Conservation (phyloP, 2,329 filamentous ascomycete species). For the Macrophomina pseudophaseolina region DNA sequence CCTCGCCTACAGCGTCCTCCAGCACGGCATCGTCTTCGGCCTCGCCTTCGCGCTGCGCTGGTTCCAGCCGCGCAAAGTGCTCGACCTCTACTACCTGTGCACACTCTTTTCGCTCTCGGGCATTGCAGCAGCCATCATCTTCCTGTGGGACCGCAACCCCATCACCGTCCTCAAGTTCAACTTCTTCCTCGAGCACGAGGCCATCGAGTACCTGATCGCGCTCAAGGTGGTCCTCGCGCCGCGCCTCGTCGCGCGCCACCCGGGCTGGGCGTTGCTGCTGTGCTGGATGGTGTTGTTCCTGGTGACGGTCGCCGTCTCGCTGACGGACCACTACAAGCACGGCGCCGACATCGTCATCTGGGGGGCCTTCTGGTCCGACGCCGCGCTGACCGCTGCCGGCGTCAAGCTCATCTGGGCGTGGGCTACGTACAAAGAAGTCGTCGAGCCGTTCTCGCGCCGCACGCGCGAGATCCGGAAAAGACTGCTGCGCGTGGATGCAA, state of each 20-base stretch:
- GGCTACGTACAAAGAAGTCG: not conserved
- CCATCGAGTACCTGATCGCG: constrained; percentile 28
- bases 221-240: constrained; percentile 26
- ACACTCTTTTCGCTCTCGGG: constrained; percentile 28
- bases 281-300: constrained; percentile 27
- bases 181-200: constrained; percentile 31
- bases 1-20: constrained; percentile 26
- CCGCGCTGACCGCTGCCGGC: constrained; percentile 26
- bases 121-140: constrained; percentile 27
- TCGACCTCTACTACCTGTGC: constrained; percentile 30
- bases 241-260: constrained; percentile 1
- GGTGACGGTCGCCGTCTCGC: constrained; percentile 25
- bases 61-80: constrained; percentile 28
- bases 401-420: constrained; percentile 22
- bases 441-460: not conserved
- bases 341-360: constrained; percentile 29
- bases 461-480: not conserved
- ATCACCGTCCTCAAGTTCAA: constrained; percentile 28
- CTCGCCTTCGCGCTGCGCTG: constrained; percentile 29
- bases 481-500: constrained; percentile 27
- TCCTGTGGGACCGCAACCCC: constrained; percentile 24
- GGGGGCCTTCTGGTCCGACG: constrained; percentile 28
- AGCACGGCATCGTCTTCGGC: constrained; percentile 28
- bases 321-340: constrained; percentile 24
- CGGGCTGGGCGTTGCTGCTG: constrained; percentile 20